These are phyloP conservation scores for Immersiella caudata DNA, from an alignment of 495 filamentous ascomycete genomes.

Conservation along the genomic window DNA sequence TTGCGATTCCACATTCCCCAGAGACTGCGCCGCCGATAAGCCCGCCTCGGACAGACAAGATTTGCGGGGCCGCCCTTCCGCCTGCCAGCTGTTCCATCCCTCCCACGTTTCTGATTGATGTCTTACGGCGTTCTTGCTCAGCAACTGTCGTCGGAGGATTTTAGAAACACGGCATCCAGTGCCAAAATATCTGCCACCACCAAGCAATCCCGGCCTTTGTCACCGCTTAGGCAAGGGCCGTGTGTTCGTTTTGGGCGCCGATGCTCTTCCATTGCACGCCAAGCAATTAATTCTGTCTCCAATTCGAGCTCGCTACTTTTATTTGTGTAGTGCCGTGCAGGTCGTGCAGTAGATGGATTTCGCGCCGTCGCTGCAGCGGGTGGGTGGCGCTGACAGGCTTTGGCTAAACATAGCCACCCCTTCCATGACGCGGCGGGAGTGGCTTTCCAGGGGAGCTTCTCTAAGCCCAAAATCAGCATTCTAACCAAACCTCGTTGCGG, in stretches of 20 bases:
- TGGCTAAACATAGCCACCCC: constrained; percentile 5
- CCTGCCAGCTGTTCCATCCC: background rate
- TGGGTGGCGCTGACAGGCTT: background rate
- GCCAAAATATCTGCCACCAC: background rate
- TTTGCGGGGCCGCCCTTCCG: background rate
- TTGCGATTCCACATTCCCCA: background rate
- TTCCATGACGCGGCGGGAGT: constrained; percentile 2
- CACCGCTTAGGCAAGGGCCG: background rate
- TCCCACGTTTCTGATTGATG: background rate
- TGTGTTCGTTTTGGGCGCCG: background rate
- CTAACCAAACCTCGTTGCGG: background rate
- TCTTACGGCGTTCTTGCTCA: background rate
- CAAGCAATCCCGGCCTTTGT: background rate
- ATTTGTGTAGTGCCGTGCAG: background rate
- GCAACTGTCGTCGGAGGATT: background rate
- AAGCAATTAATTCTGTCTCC: background rate
- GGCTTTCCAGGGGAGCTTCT: background rate
- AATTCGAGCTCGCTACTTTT: background rate
- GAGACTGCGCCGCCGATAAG: background rate
- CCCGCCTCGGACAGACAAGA: background rate
- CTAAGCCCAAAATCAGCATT: background rate
- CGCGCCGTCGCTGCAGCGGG: background rate
- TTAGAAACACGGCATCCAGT: background rate
- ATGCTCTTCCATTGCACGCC: background rate
- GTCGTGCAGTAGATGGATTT: background rate